phyloP scores from a whole-genome alignment of 2,329 filamentous ascomycete species.

The Colletotrichum sp. region DNA sequence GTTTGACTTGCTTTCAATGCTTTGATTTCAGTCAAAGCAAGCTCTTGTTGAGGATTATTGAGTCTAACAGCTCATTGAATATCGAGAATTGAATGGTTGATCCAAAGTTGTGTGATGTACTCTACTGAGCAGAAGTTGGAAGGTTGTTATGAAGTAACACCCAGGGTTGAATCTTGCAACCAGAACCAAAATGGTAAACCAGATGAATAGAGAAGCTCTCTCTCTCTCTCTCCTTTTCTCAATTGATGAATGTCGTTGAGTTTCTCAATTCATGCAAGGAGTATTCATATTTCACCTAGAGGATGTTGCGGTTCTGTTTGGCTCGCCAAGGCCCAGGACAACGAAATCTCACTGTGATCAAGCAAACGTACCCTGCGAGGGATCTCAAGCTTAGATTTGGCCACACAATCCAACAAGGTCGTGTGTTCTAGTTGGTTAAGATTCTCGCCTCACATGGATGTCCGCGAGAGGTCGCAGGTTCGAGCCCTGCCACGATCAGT shows the following conservation, averaged over 20 bases:
- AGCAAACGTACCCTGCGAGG: rapidly evolving
- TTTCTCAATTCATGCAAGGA: not conserved
- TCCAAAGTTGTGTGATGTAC: not conserved
- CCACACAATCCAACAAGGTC: rapidly evolving
- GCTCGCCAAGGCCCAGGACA: not conserved
- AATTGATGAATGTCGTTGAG: not conserved
- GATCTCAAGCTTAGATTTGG: not conserved
- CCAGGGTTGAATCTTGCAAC: not conserved
- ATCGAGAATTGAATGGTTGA: not conserved
- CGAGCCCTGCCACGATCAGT: conserved; percentile 21
- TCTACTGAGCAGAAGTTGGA: not conserved
- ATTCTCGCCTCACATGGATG: conserved; percentile 15
- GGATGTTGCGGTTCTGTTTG: not conserved
- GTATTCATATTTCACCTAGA: not conserved
- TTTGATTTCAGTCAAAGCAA: not conserved
- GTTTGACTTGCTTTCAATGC: not conserved
- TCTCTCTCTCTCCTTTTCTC: not conserved
- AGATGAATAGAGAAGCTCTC: not conserved
- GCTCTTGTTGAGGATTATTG: not conserved
- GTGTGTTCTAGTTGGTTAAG: conserved; percentile 22
- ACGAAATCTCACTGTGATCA: not conserved
- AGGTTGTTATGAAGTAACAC: not conserved
- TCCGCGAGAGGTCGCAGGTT: conserved; percentile 20
- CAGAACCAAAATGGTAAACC: not conserved
- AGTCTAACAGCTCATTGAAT: not conserved